These are phyloP conservation scores for Fusarium incarnatum DNA, from an alignment of 2,329 filamentous ascomycete genomes.

Conservation along the genomic window DNA sequence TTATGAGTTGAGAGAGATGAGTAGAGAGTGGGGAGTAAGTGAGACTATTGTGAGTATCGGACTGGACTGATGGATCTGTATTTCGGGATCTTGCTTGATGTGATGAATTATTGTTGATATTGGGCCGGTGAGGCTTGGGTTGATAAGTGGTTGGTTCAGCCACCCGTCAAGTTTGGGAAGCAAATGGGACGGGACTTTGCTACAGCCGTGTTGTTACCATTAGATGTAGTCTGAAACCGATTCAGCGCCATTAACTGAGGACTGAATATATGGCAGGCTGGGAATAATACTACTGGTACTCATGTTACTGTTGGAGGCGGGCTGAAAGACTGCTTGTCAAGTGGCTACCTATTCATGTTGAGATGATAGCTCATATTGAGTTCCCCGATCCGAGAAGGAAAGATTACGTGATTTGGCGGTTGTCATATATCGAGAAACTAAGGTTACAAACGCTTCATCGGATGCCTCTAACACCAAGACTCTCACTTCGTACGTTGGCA, in stretches of 20 bases:
- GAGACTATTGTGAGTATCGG: background rate
- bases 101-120: background rate
- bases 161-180: background rate
- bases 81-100: background rate
- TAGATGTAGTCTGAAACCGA: no score
- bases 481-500: no score
- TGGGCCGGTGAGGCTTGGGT: background rate
- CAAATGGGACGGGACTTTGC: background rate
- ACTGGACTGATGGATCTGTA: background rate
- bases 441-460: no score
- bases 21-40: background rate
- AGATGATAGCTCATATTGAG: background rate
- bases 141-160: background rate
- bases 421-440: no score
- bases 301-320: rapidly evolving
- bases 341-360: background rate
- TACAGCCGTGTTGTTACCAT: background rate
- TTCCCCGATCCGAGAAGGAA: no score
- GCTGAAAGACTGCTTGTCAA: background rate
- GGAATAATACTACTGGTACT: background rate
- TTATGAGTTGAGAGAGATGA: no score
- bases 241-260: no score
- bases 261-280: background rate
- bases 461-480: no score
- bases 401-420: no score